Conservation (phyloP, 768 basidiomycete genomes). For the Russula dissimulans region DNA sequence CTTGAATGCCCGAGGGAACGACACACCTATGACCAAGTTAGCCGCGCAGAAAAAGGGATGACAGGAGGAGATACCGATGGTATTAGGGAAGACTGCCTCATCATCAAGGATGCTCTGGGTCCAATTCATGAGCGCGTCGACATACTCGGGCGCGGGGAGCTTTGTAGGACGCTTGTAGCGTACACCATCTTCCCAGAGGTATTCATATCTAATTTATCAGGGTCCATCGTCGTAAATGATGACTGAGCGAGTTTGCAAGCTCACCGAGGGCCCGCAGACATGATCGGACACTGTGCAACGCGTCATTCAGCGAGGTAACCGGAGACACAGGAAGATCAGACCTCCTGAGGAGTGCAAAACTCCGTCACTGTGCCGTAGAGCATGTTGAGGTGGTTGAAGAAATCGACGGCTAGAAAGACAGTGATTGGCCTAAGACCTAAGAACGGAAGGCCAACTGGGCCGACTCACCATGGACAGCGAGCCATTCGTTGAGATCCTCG, state of each 20-base stretch:
- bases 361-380: constrained; percentile 97
- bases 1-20: constrained; percentile 23
- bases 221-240: neutral
- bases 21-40: constrained; percentile 2
- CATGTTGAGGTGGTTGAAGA: constrained; percentile 99
- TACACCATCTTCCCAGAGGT: constrained; percentile 88
- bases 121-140: constrained; percentile 99
- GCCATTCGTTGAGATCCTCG: constrained; percentile 96
- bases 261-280: constrained; percentile 91
- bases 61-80: constrained; percentile 50
- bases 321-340: constrained; percentile 26
- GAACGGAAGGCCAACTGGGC: neutral
- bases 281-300: constrained; percentile 69
- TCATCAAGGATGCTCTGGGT: constrained; percentile 89
- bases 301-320: neutral
- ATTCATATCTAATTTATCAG: constrained; percentile 61
- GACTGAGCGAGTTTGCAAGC: constrained; percentile 19
- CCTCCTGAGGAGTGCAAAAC: constrained; percentile 93
- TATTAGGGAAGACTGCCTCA: constrained; percentile 86
- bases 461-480: constrained; percentile 87
- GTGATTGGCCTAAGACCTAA: neutral
- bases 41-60: neutral
- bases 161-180: constrained; percentile 88
- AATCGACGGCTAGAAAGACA: constrained; percentile 73
- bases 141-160: constrained; percentile 90